These are phyloP conservation scores for Apiospora aurea DNA, from an alignment of 2,329 filamentous ascomycete genomes.

Conservation along the genomic window DNA sequence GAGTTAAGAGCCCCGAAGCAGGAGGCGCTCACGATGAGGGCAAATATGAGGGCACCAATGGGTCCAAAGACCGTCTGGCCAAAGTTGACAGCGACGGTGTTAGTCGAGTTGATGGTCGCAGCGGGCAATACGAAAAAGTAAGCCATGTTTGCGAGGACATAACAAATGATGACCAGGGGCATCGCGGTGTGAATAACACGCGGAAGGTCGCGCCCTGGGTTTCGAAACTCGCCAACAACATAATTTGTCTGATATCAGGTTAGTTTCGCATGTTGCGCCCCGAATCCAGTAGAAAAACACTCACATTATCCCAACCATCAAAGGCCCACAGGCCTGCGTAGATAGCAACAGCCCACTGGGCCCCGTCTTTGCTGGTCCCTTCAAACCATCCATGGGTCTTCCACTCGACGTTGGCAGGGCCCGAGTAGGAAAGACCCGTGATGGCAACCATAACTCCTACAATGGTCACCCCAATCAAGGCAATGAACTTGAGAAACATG, in stretches of 20 bases:
- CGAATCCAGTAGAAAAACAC: constrained; percentile 37
- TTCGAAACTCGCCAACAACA: constrained; percentile 95
- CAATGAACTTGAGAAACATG: constrained; percentile 97
- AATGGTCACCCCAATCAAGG: constrained; percentile 84
- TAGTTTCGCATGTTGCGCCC: constrained; percentile 33
- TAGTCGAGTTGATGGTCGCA: constrained; percentile 80
- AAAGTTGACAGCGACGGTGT: constrained; percentile 96
- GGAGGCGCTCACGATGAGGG: constrained; percentile 86
- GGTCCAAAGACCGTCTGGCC: constrained; percentile 89
- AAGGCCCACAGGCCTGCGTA: constrained; percentile 98
- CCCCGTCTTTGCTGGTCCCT: constrained; percentile 79
- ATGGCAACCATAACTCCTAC: constrained; percentile 88
- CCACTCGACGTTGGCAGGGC: constrained; percentile 82
- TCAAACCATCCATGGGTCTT: constrained; percentile 89
- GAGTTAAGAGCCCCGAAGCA: constrained; percentile 97
- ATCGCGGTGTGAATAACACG: constrained; percentile 96
- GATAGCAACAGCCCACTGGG: constrained; percentile 89
- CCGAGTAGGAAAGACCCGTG: constrained; percentile 82
- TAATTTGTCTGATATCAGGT: constrained; percentile 79
- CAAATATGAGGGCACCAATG: constrained; percentile 81
- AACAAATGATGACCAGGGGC: constrained; percentile 89
- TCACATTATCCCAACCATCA: constrained; percentile 97
- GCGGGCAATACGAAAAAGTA: constrained; percentile 94
- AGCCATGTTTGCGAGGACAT: constrained; percentile 88
- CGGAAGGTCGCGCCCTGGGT: constrained; percentile 87